Base-by-base conservation (phyloP, 768 basidiomycete species). In the Tricholoma sp. region DNA sequence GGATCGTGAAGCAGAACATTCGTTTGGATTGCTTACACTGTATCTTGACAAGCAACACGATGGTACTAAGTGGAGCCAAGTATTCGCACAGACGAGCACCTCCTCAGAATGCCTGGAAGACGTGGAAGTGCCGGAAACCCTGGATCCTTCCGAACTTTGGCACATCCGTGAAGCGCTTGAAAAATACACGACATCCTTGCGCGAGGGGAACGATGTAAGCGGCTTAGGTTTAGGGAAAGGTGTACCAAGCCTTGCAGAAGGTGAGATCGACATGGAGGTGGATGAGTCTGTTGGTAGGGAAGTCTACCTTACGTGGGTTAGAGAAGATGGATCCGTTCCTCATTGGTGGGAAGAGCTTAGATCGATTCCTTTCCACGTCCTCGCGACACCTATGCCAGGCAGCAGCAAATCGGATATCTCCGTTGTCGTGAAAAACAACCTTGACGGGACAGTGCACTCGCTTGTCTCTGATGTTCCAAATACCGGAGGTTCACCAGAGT, bases 241-340 rank as follows among this genome's bases (percentile, higher is more conserved):
- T 45, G 72, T 94, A 50, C 89, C 94, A 2, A 89, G 89, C 58
- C 80, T 99, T 20, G 83, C 86, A 45, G 81, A 88, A 61, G 94
- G 93, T 52, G 96, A 98, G 72, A 80, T 91, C 69, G 96, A 98
- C 68, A 89, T 93, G 49, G 94, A 96, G 55, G 86, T 92, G 4
- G 94, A 94, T 64, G 74, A 81, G 6, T 77, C 81, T 3, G 80
- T 91, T 5, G 96, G 95, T 1, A 75, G 84, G 59, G 71, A 72
- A 49, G 80, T 80, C 28, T 80, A 77, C 48, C 65, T 89, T 13
- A 90, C 88, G 2, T 91, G 88, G 84, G 78, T 95, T 10, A 70
- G 66, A 13, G 72, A 69, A 34, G 76, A 81, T 57, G 85, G 84
- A 12, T 62, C 70, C 12, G 64, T 68, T 13, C 80, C 81, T 0